phyloP scores from a whole-genome alignment of 768 basidiomycete species.

The Boletales sp. region DNA sequence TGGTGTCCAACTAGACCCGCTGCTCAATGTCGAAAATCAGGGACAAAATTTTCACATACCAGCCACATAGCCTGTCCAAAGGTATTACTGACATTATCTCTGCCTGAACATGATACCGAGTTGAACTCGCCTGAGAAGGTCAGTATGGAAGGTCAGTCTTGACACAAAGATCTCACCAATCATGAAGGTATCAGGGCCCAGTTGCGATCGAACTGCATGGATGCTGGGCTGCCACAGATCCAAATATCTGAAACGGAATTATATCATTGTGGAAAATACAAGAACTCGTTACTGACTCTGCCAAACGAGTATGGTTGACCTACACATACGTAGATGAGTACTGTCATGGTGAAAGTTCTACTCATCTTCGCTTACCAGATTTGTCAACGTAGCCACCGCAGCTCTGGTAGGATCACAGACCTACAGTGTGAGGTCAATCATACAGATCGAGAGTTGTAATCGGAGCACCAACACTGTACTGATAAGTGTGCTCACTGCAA shows the following conservation, averaged over 20 bases:
- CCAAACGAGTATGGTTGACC: conserved; percentile 53
- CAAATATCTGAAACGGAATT: conserved; percentile 37
- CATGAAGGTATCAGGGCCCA: conserved; percentile 47
- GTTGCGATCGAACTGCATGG: conserved; percentile 40
- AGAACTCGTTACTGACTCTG: conserved; percentile 32
- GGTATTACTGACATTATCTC: conserved; percentile 47
- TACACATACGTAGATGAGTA: conserved; percentile 13
- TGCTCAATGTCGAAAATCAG: background rate
- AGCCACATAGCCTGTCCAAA: conserved; percentile 56
- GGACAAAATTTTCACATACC: conserved; percentile 25
- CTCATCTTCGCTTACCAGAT: conserved; percentile 34
- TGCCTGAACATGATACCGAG: conserved; percentile 52
- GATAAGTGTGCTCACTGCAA: conserved; percentile 54
- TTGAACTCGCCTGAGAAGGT: conserved; percentile 46
- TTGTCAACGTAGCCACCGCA: conserved; percentile 46
- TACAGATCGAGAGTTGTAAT: conserved; percentile 28
- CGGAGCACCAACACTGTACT: conserved; percentile 41
- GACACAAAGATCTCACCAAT: conserved; percentile 33
- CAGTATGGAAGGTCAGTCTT: background rate
- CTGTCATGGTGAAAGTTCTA: background rate
- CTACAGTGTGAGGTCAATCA: conserved; percentile 27
- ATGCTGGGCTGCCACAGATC: conserved; percentile 56
- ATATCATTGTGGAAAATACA: background rate
- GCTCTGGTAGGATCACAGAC: conserved; percentile 27
- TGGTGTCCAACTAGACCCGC: conserved; percentile 12